These are phyloP conservation scores for Trichoderma pleuroti DNA, from an alignment of 2,329 filamentous ascomycete species.

Conservation along the genomic window DNA sequence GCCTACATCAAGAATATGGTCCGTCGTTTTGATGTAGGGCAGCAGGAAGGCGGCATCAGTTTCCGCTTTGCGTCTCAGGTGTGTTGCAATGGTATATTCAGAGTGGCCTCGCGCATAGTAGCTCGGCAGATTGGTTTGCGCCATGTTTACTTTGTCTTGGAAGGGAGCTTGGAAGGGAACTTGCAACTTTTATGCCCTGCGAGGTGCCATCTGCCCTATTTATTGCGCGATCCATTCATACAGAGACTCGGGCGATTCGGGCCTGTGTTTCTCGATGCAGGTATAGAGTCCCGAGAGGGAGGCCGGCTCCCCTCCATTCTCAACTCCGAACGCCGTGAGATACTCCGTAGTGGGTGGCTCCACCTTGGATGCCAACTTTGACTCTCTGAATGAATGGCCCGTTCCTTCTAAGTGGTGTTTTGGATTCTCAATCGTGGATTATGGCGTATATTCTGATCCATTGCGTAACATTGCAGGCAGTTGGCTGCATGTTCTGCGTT, in stretches of 20 bases:
- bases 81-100: constrained; percentile 10
- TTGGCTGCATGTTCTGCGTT: background rate
- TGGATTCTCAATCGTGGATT: background rate
- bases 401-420: background rate
- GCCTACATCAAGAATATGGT: constrained; percentile 12
- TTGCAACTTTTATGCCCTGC: background rate
- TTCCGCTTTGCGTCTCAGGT: background rate
- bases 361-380: background rate
- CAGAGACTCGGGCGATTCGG: background rate
- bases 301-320: background rate
- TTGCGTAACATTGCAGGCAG: background rate
- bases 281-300: background rate
- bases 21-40: background rate
- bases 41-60: background rate
- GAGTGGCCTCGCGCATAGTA: constrained; percentile 12
- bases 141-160: background rate
- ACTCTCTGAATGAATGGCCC: background rate
- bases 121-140: constrained; percentile 9
- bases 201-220: background rate
- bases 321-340: background rate
- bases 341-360: background rate
- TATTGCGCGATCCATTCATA: background rate
- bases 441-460: background rate
- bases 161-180: background rate
- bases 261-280: background rate